Percentiles rank a stretch among this genome's conserved stretches.
Conservation (phyloP, 352 stramenopile genomes). For the Phytopythium mirpurense region DNA sequence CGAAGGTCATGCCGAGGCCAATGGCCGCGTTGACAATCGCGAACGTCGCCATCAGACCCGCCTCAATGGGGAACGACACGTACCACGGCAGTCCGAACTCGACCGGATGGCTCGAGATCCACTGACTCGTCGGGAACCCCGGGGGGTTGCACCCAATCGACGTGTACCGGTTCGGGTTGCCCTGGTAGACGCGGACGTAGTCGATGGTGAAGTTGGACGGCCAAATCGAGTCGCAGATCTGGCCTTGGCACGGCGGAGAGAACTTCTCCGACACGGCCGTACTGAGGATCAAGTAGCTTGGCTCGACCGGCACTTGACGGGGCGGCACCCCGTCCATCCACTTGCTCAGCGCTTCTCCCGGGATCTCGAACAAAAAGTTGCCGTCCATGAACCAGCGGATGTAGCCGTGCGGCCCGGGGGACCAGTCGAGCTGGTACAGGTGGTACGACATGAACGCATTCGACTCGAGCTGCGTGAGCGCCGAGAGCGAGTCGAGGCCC, state of each 20-base stretch:
- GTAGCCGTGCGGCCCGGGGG: constrained; percentile 86
- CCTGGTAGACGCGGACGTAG: constrained; percentile 94
- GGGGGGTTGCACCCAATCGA: constrained; percentile 91
- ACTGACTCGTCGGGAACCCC: constrained; percentile 87
- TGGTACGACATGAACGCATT: constrained; percentile 92
- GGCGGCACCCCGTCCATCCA: constrained; percentile 65
- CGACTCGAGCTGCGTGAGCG: constrained; percentile 87
- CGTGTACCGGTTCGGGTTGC: constrained; percentile 85
- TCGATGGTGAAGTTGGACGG: constrained; percentile 93
- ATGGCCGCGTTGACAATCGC: constrained; percentile 52
- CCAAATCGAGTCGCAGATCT: constrained; percentile 93
- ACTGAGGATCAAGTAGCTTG: constrained; percentile 97
- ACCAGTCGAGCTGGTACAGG: constrained; percentile 96
- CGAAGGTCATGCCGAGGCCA: constrained; percentile 54
- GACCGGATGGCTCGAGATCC: constrained; percentile 89
- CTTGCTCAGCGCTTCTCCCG: constrained; percentile 77
- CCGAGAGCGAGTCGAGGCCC: constrained; percentile 93
- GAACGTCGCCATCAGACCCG: constrained; percentile 37
- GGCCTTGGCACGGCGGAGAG: constrained; percentile 84
- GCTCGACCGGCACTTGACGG: constrained; percentile 92
- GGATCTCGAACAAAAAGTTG: constrained; percentile 93
- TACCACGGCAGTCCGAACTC: constrained; percentile 85
- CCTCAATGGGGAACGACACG: constrained; percentile 49
- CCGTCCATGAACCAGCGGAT: constrained; percentile 94
- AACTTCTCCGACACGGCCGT: constrained; percentile 96